phyloP scores from a whole-genome alignment of 495 filamentous ascomycete species.

The Podospora australis region DNA sequence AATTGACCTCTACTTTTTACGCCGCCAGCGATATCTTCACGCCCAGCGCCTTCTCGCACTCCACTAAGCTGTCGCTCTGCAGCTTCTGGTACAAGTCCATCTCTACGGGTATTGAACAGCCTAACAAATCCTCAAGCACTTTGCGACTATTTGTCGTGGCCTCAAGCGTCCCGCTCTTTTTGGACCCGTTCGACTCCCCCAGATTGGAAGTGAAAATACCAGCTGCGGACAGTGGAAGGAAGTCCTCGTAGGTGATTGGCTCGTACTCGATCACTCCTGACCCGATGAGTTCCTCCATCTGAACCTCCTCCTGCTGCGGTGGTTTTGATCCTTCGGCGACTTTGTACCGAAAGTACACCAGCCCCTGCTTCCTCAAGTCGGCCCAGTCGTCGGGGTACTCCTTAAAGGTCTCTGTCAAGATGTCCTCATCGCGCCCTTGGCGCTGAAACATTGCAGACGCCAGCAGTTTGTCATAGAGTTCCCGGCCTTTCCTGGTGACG shows the following conservation, averaged over 20 bases:
- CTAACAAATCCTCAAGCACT: constrained; percentile 7
- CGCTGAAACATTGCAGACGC: neutral
- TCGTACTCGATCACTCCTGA: constrained; percentile 20
- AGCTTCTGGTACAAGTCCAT: constrained; percentile 7
- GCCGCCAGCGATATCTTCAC: neutral
- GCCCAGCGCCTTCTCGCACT: constrained; percentile 3
- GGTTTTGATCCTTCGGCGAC: neutral
- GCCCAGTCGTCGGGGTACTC: constrained; percentile 29
- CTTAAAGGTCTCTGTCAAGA: constrained; percentile 20
- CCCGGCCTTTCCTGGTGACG: constrained; percentile 32
- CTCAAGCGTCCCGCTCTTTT: neutral
- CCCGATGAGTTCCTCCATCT: constrained; percentile 22
- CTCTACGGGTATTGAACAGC: constrained; percentile 3
- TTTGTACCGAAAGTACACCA: constrained; percentile 31
- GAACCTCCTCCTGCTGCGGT: no score
- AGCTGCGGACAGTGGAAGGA: constrained; percentile 37
- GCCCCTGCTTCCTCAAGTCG: constrained; percentile 19
- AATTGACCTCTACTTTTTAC: no score
- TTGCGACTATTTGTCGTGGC: neutral
- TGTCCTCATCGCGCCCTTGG: constrained; percentile 23
- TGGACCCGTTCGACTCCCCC: constrained; percentile 5
- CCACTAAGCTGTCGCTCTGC: constrained; percentile 4
- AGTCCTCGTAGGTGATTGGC: constrained; percentile 40
- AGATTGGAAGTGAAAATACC: constrained; percentile 42
- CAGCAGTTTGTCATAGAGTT: constrained; percentile 35